These are phyloP conservation scores for Hypoxylon sp. DNA, from an alignment of 2,329 filamentous ascomycete genomes.

Conservation along the genomic window DNA sequence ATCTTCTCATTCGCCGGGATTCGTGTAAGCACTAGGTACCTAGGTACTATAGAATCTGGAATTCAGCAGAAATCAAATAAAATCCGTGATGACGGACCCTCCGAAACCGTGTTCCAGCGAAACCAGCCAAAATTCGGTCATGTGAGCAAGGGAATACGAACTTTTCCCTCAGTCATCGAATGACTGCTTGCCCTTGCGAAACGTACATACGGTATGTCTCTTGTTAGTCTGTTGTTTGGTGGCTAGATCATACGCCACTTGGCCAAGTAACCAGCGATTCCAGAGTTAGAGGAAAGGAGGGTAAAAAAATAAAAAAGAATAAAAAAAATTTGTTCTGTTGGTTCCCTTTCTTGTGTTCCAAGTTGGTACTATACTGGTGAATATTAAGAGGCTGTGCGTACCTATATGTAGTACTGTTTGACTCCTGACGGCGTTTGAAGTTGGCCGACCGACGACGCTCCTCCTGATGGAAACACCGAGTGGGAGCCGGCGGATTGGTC, in stretches of 20 bases:
- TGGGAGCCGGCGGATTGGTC: constrained; percentile 31
- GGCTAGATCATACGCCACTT: constrained; percentile 2
- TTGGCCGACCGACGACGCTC: constrained; percentile 15
- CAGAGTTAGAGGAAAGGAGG: neutral
- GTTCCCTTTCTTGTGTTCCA: neutral
- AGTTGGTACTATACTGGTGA: constrained; percentile 6
- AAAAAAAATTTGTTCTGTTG: neutral
- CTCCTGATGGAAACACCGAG: constrained; percentile 19
- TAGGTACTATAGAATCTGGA: neutral
- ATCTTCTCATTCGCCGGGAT: constrained; percentile 6
- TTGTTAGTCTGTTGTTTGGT: constrained; percentile 4
- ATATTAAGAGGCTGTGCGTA: constrained; percentile 22
- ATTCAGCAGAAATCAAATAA: constrained; percentile 4
- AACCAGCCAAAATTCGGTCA: constrained; percentile 21
- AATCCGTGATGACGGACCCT: constrained; percentile 18
- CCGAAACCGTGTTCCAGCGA: constrained; percentile 21
- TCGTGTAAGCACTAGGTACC: neutral
- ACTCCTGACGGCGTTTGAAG: constrained; percentile 28
- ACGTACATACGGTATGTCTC: constrained; percentile 6
- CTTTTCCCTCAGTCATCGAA: constrained; percentile 16
- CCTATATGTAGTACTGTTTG: constrained; percentile 1
- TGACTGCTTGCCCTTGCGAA: constrained; percentile 18
- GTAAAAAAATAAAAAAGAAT: too few species aligned
- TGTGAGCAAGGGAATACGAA: constrained; percentile 38
- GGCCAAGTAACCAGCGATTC: neutral